These are phyloP conservation scores for Ilyonectria sp. DNA, from an alignment of 2,329 filamentous ascomycete genomes.

Conservation along the genomic window DNA sequence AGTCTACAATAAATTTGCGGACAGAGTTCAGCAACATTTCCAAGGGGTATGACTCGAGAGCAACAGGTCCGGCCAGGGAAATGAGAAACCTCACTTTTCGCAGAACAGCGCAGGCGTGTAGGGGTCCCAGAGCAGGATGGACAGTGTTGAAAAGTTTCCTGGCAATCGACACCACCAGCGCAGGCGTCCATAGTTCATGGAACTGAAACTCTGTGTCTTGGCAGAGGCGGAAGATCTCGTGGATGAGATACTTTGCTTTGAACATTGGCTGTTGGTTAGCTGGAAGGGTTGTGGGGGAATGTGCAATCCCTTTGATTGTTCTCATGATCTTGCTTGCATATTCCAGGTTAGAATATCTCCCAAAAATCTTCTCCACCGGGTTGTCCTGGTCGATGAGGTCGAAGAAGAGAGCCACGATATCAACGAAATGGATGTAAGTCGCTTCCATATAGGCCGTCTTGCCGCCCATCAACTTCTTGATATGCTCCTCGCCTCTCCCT, in stretches of 20 bases:
- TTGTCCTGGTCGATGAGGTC: conserved; percentile 84
- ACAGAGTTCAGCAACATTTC: conserved; percentile 92
- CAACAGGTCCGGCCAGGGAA: conserved; percentile 80
- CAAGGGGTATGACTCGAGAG: conserved; percentile 84
- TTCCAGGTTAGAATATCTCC: conserved; percentile 69
- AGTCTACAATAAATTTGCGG: conserved; percentile 83
- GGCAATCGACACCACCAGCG: conserved; percentile 80
- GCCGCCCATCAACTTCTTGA: conserved; percentile 82
- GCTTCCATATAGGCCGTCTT: conserved; percentile 74
- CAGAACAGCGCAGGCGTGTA: conserved; percentile 89
- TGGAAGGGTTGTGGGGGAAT: conserved; percentile 77
- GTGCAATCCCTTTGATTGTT: conserved; percentile 78
- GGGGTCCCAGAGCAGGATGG: conserved; percentile 85
- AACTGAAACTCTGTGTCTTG: conserved; percentile 77
- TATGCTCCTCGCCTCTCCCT: conserved; percentile 73
- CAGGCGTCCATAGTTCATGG: conserved; percentile 80
- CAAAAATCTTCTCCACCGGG: conserved; percentile 77
- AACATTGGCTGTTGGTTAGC: conserved; percentile 91
- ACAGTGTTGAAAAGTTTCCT: conserved; percentile 86
- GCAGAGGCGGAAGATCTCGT: conserved; percentile 85
- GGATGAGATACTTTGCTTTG: conserved; percentile 80
- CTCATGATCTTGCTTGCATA: conserved; percentile 76
- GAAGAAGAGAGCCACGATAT: conserved; percentile 84
- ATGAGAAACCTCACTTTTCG: conserved; percentile 89
- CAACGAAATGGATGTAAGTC: conserved; percentile 79